Evolutionary conservation across 345 rosid species (phyloP).

Genomic region (Psidium friedrichsthalianum): DNA sequence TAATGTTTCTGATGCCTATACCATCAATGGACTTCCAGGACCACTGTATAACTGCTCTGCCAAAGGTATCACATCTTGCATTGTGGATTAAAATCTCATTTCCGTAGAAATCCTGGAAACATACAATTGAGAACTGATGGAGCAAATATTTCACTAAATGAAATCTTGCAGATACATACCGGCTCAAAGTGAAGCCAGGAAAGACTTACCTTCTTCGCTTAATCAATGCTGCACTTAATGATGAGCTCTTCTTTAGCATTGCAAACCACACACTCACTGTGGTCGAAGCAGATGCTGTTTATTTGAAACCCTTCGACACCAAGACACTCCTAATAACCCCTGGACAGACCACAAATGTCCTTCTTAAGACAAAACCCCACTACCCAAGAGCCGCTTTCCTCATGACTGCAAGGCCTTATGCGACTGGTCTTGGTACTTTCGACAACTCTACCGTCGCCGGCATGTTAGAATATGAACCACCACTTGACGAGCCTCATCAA

Average conservation of each 20-base stretch:
- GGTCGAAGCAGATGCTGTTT: constrained; percentile 33
- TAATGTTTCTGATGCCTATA: constrained; percentile 76
- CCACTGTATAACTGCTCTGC: constrained; percentile 71
- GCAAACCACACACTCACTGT: constrained; percentile 37
- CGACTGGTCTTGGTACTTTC: constrained; percentile 50
- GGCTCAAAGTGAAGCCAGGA: constrained; percentile 35
- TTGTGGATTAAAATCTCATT: neutral
- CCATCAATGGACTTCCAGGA: constrained; percentile 71
- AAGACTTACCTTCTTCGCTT: constrained; percentile 33
- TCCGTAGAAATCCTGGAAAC: neutral
- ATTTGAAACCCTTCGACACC: constrained; percentile 28
- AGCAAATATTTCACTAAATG: neutral
- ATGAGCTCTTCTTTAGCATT: constrained; percentile 45
- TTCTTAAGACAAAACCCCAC: constrained; percentile 26
- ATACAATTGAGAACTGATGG: neutral
- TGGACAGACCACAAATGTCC: constrained; percentile 36
- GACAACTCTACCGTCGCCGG: constrained; percentile 37
- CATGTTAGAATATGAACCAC: constrained; percentile 18
- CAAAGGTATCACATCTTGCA: constrained; percentile 23
- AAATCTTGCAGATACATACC: constrained; percentile 21
- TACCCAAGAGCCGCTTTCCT: constrained; percentile 38
- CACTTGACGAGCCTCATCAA: constrained; percentile 6
- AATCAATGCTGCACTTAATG: constrained; percentile 43
- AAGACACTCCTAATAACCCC: constrained; percentile 29
- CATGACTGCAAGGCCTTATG: constrained; percentile 58